These are phyloP conservation scores for Curvularia spicifera DNA, from an alignment of 2,329 filamentous ascomycete genomes.

Conservation along the genomic window DNA sequence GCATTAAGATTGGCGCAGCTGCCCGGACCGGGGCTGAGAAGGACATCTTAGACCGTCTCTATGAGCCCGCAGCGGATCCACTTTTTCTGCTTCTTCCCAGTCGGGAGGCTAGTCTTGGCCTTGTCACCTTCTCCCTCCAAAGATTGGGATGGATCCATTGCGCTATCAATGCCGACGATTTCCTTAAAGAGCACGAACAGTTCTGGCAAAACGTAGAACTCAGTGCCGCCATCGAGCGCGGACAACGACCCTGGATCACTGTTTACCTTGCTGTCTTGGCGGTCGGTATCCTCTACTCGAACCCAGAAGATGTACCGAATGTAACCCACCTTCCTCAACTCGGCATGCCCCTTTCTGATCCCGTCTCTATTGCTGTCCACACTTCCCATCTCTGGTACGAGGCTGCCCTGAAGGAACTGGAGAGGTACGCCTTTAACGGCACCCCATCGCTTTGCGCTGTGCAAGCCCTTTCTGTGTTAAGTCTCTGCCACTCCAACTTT, in stretches of 20 bases:
- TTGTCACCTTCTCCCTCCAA: slow-evolving; percentile 17
- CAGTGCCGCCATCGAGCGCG: slow-evolving; percentile 8
- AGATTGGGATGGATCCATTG: slow-evolving; percentile 22
- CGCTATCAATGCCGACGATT: slow-evolving; percentile 12
- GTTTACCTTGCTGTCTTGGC: slow-evolving; percentile 20
- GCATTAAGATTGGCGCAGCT: slow-evolving; percentile 8
- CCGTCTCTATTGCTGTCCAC: slow-evolving; percentile 12
- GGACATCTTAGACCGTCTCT: slow-evolving; percentile 15
- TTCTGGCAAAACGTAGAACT: slow-evolving; percentile 17
- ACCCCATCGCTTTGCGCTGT: slow-evolving; percentile 10
- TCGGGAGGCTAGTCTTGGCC: slow-evolving; percentile 10
- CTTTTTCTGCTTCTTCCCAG: slow-evolving; percentile 20
- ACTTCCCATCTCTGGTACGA: slow-evolving; percentile 21
- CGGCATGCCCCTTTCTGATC: slow-evolving; percentile 4
- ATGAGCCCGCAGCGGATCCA: slow-evolving; percentile 19
- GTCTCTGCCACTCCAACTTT: slow-evolving; percentile 20
- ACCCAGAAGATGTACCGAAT: slow-evolving; percentile 10
- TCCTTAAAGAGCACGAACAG: slow-evolving; percentile 15
- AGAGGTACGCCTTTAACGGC: slow-evolving; percentile 11
- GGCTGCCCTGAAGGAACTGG: slow-evolving; percentile 18
- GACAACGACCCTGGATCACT: slow-evolving; percentile 14
- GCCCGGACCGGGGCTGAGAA: slow-evolving; percentile 7
- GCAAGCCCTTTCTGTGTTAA: slow-evolving; percentile 16
- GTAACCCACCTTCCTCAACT: slow-evolving; percentile 14
- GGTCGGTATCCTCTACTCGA: slow-evolving; percentile 18